Conservation (phyloP, 345 rosid genomes). For the Pelargonium nanum region DNA sequence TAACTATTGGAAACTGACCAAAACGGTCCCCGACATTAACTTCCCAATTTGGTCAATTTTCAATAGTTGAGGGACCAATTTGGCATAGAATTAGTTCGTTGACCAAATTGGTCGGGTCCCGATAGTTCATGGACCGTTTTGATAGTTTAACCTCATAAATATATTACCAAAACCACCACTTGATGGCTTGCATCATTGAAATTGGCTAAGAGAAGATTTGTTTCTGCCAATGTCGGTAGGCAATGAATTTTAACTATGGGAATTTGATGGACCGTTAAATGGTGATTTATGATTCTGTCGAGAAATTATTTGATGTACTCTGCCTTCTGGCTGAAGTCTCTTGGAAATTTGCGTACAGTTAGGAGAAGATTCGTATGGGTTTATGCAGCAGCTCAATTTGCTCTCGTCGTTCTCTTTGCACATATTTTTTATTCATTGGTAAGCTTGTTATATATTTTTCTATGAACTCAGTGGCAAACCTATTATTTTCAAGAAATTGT, state of each 20-base stretch:
- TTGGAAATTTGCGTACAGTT: slow-evolving; percentile 33
- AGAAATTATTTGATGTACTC: not conserved
- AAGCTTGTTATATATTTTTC: not conserved
- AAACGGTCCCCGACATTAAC: too few relatives aligned
- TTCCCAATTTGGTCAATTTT: too few relatives aligned
- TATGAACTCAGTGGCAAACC: not conserved
- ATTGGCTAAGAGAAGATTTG: not conserved
- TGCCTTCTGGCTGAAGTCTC: slow-evolving; percentile 9
- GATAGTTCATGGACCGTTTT: too few relatives aligned
- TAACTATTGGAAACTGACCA: too few relatives aligned
- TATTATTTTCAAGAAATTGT: too few relatives aligned
- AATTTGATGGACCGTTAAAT: not conserved
- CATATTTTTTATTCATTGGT: not conserved
- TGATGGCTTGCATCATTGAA: not conserved
- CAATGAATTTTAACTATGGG: too few relatives aligned
- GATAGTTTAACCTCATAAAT: not conserved
- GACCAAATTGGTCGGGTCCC: too few relatives aligned
- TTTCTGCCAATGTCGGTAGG: not conserved
- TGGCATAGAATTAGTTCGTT: too few relatives aligned
- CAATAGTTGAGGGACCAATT: too few relatives aligned
- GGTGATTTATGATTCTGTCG: not conserved
- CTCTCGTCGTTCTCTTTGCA: not conserved
- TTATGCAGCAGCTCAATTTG: not conserved
- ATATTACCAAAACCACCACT: not conserved
- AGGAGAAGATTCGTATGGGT: slow-evolving; percentile 34